Conservation (phyloP, 2,329 filamentous ascomycete genomes). For the Monilinia fructicola region DNA sequence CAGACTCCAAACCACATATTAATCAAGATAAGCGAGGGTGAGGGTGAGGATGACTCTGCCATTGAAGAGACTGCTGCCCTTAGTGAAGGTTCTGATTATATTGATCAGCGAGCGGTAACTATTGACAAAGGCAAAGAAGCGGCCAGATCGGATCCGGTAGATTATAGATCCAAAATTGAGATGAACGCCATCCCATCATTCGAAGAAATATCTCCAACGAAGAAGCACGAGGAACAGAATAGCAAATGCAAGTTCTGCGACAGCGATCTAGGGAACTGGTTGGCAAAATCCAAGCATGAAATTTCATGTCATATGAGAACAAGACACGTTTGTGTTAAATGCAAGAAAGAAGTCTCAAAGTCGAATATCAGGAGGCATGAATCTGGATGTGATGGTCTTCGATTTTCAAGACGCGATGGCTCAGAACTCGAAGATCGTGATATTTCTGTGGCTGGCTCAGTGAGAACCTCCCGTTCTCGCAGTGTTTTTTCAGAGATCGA, state of each 20-base stretch:
- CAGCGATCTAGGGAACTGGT: neutral
- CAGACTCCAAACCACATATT: neutral
- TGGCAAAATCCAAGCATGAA: neutral
- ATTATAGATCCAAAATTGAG: neutral
- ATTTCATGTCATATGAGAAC: neutral
- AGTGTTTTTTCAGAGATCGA: neutral
- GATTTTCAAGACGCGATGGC: neutral
- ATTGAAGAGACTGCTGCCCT: neutral
- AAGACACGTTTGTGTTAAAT: neutral
- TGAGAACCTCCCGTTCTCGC: neutral
- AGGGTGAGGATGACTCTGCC: neutral
- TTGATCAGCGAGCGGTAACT: neutral
- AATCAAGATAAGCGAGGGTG: neutral
- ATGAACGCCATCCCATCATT: neutral
- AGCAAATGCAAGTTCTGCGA: conserved; percentile 1
- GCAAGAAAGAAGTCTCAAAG: neutral
- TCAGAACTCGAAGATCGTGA: neutral
- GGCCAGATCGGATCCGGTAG: neutral
- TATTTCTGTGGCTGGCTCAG: neutral
- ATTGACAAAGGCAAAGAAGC: neutral
- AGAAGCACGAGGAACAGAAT: neutral
- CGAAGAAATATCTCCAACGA: neutral
- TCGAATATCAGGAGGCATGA: conserved; percentile 2
- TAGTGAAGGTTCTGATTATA: neutral
- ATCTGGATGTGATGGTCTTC: neutral